These are phyloP conservation scores for Penicillium crystallinum DNA, from an alignment of 495 filamentous ascomycete genomes.

Conservation along the genomic window DNA sequence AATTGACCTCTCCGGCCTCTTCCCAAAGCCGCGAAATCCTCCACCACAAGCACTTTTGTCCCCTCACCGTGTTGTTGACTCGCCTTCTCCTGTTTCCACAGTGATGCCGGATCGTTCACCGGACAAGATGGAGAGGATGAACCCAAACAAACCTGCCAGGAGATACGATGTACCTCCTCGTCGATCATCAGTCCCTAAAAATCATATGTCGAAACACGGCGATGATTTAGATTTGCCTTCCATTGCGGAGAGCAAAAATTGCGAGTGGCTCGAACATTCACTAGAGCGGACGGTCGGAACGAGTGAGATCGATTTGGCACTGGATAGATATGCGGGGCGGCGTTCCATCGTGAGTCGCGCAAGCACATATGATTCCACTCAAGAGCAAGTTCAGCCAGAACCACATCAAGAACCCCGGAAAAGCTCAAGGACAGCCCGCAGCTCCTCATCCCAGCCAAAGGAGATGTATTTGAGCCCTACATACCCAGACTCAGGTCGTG, in stretches of 20 bases:
- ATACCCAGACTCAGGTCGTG: background rate
- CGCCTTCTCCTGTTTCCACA: conserved; percentile 39
- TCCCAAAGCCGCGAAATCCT: conserved; percentile 38
- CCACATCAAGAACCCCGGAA: conserved; percentile 15
- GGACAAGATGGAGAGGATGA: conserved; percentile 11
- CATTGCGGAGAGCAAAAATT: conserved; percentile 18
- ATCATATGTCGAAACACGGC: conserved; percentile 7
- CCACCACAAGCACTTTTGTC: conserved; percentile 33
- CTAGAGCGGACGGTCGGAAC: conserved; percentile 33
- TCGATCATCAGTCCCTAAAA: conserved; percentile 9
- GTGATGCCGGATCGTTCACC: conserved; percentile 27
- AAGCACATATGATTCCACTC: conserved; percentile 21
- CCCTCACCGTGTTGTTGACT: conserved; percentile 42
- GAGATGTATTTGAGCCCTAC: conserved; percentile 23
- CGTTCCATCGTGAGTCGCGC: conserved; percentile 24
- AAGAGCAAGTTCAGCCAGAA: conserved; percentile 21
- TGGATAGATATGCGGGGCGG: conserved; percentile 29
- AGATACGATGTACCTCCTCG: conserved; percentile 27
- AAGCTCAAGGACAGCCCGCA: conserved; percentile 16
- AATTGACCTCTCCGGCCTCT: conserved; percentile 43
- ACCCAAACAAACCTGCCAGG: conserved; percentile 5
- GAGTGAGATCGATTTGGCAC: conserved; percentile 36
- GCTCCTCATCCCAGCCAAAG: conserved; percentile 17
- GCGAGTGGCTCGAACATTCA: conserved; percentile 27
- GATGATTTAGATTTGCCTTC: conserved; percentile 20